Conservation (phyloP, 768 basidiomycete genomes). For the Clitopilus passeckerianus region DNA sequence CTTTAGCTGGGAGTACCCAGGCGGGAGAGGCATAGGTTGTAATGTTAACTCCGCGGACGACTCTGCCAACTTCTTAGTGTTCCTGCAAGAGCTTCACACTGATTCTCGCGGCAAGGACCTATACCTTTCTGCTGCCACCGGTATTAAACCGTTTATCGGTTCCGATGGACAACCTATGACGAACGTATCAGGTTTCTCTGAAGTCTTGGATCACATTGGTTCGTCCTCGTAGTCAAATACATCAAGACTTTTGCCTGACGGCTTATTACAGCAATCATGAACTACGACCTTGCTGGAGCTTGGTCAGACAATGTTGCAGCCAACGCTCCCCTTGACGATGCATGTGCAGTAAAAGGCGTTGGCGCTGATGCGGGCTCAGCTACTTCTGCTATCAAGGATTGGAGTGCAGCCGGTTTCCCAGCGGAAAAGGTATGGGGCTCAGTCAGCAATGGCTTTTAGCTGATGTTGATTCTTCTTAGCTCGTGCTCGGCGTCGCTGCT, state of each 20-base stretch:
- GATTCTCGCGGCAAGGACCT: conserved; percentile 46
- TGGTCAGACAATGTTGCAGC: conserved; percentile 64
- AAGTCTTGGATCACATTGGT: conserved; percentile 51
- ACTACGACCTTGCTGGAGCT: conserved; percentile 49
- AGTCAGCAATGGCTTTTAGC: not conserved
- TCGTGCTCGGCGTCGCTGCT: conserved; percentile 75
- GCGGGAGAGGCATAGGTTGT: conserved; percentile 58
- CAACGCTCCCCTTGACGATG: conserved; percentile 78
- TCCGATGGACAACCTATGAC: conserved; percentile 53
- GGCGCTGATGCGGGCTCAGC: conserved; percentile 62
- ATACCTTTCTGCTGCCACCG: conserved; percentile 48
- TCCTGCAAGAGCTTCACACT: conserved; percentile 64
- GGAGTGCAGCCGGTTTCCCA: conserved; percentile 77
- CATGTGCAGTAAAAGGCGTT: conserved; percentile 41
- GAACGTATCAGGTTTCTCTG: conserved; percentile 69
- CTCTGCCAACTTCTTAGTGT: conserved; percentile 69
- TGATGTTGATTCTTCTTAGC: conserved; percentile 20
- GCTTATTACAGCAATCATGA: conserved; percentile 47
- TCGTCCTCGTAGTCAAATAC: conserved; percentile 2
- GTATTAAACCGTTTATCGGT: conserved; percentile 35
- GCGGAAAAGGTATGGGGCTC: conserved; percentile 24
- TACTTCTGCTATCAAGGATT: conserved; percentile 61
- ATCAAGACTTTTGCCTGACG: not conserved
- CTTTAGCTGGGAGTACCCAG: conserved; percentile 80
- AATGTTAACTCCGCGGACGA: conserved; percentile 61